Conservation (phyloP, 805 yeast species). For the Zygotorulaspora chibaensis region DNA sequence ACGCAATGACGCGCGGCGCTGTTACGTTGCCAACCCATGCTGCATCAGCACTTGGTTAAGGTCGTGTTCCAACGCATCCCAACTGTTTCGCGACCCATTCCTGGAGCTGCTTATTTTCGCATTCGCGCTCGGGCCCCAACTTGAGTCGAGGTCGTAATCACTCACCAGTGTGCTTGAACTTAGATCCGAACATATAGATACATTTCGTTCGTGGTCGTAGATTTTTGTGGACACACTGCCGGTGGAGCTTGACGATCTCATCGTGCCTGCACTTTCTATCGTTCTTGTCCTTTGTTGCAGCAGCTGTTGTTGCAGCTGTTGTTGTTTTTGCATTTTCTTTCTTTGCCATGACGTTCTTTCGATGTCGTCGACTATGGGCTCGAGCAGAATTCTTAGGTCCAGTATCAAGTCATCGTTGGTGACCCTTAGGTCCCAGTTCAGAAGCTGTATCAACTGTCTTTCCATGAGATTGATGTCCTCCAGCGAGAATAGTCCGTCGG, state of each 20-base stretch:
- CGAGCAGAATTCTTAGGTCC: conserved; percentile 67
- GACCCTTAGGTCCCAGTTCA: conserved; percentile 71
- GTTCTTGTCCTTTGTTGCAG: conserved; percentile 2
- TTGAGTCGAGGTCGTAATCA: conserved; percentile 6
- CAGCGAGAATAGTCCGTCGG: conserved; percentile 64
- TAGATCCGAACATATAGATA: conserved; percentile 19
- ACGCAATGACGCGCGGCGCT: not conserved
- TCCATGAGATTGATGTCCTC: conserved; percentile 79
- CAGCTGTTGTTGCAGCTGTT: conserved; percentile 2
- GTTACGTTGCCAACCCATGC: conserved; percentile 2
- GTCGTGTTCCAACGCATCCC: conserved; percentile 4
- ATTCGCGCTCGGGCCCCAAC: conserved; percentile 4
- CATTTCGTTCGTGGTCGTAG: conserved; percentile 23
- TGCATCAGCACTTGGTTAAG: conserved; percentile 7
- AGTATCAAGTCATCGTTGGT: conserved; percentile 61
- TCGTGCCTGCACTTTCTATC: conserved; percentile 7
- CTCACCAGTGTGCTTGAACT: conserved; percentile 21
- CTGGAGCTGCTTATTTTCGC: not conserved
- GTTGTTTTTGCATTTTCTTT: conserved; percentile 14
- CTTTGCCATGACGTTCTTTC: conserved; percentile 30
- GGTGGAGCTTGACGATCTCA: not conserved
- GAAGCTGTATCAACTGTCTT: conserved; percentile 61
- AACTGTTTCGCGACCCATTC: not conserved
- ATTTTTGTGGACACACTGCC: conserved; percentile 6
- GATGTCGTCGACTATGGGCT: conserved; percentile 58